Evolutionary conservation across 257 asterid species (phyloP).

Genomic region (Nyctanthes arbortristis): DNA sequence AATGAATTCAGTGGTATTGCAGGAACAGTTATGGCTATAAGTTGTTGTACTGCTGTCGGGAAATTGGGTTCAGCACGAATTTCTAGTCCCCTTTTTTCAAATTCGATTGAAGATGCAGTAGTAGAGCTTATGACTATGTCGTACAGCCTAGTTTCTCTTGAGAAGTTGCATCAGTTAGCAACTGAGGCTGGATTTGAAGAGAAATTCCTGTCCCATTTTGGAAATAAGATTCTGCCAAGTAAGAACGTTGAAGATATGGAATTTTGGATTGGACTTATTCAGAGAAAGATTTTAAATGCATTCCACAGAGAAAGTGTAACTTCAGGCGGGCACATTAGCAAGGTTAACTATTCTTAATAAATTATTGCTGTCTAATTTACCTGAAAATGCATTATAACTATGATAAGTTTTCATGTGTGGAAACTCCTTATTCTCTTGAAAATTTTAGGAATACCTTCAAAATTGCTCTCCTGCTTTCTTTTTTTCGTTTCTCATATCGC

Average conservation of each 20-base stretch:
- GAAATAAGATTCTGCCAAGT: slow-evolving; percentile 63
- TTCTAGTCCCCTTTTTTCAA: slow-evolving; percentile 42
- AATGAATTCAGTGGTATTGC: slow-evolving; percentile 78
- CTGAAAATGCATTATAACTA: neutral
- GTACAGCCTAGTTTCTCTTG: slow-evolving; percentile 45
- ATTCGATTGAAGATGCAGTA: slow-evolving; percentile 44
- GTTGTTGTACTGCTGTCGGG: slow-evolving; percentile 61
- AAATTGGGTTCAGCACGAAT: slow-evolving; percentile 50
- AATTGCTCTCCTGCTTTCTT: neutral
- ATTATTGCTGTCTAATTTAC: neutral
- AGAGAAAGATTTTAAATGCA: slow-evolving; percentile 59
- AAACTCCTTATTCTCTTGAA: neutral
- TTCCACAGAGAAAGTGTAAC: slow-evolving; percentile 68
- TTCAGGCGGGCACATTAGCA: slow-evolving; percentile 38
- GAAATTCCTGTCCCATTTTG: slow-evolving; percentile 63
- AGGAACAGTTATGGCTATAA: slow-evolving; percentile 69
- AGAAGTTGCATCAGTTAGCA: slow-evolving; percentile 68
- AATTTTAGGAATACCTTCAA: neutral
- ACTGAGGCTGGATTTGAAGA: slow-evolving; percentile 82
- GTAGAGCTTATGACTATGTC: slow-evolving; percentile 63
- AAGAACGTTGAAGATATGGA: slow-evolving; percentile 54
- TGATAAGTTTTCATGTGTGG: neutral
- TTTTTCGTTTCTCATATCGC: neutral
- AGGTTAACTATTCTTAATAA: slow-evolving; percentile 39
- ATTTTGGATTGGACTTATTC: slow-evolving; percentile 79